Base-by-base conservation (phyloP, 1,139 yeast species). In the Lipomyces yarrowii region DNA sequence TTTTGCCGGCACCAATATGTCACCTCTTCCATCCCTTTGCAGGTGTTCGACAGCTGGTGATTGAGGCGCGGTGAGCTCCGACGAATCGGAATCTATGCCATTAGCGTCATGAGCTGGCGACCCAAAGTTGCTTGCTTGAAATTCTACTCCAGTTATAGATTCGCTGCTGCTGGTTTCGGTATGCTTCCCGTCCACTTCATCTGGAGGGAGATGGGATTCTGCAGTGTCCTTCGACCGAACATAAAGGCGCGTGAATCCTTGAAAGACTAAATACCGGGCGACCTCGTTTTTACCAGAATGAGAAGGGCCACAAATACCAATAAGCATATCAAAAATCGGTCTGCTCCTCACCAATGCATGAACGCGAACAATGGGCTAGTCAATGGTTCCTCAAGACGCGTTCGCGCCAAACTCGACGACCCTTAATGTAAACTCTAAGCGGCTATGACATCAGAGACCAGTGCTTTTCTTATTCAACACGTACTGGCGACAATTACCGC, bases 261-360 rank as follows among this genome's bases (percentile, higher is more conserved):
- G 86, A 61, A 79, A 79, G 0, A 81, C 78, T 69, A 90, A 79
- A 74, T 84, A 88, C 56, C 84, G 76, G 0, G 87, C 87, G 1
- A 89, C 87, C 69, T 87, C 89, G 2, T 86, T 82, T 71, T 87
- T 86, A 0, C 96, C 96, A 5, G 96, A 83, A 60, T 88, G 83
- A 0, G 84, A 76, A 0, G 92, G 84, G 0, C 96, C 96, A 0
- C 93, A 86, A 10, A 90, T 81, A 1, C 96, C 96, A 60, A 90
- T 85, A 57, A 90, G 81, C 96, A 90, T 90, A 13, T 15, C 55
- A 23, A 51, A 26, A 37, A 51, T 51, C 8, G 11, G 15, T 51
- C 30, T 51, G 55, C 30, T 26, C 26, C 8, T 21, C 21, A 18
- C 32, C 15, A 51, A 15, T 23, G 55, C 6, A 51, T 11, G 54